A percentile compares a stretch with the other conserved stretches of the same genome.
These are phyloP conservation scores for Pezicula neosporulosa DNA, from an alignment of 2,329 filamentous ascomycete species.

Conservation along the genomic window DNA sequence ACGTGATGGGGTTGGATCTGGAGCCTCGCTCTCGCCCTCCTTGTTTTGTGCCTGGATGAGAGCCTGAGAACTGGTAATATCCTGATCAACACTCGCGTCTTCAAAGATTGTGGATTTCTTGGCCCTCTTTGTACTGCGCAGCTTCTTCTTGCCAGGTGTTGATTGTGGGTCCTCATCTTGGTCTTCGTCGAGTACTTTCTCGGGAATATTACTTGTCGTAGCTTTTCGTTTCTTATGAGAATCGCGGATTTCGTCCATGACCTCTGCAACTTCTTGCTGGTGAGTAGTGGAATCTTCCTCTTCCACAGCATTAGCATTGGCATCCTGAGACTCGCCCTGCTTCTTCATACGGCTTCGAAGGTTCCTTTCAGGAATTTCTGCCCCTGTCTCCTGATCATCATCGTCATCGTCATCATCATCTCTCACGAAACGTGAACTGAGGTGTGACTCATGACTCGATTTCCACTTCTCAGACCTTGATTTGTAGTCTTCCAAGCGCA, in stretches of 20 bases:
- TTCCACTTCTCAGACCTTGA: background rate
- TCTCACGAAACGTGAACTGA: slow-evolving; percentile 14
- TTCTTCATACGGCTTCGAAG: slow-evolving; percentile 12
- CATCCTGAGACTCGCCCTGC: slow-evolving; percentile 9
- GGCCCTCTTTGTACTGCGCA: background rate
- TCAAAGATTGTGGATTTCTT: background rate
- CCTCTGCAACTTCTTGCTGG: background rate
- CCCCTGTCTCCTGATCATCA: background rate
- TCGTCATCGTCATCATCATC: slow-evolving; percentile 3
- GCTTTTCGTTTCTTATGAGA: background rate
- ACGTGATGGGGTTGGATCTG: no score
- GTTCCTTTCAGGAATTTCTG: slow-evolving; percentile 3
- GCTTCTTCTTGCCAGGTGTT: background rate
- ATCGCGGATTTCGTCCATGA: background rate
- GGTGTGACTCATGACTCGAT: background rate
- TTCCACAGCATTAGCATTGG: background rate
- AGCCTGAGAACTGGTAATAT: no score
- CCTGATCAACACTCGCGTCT: no score
- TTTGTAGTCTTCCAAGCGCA: background rate
- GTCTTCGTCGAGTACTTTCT: background rate
- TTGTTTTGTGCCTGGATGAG: no score
- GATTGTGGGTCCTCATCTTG: background rate
- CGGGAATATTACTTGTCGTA: background rate
- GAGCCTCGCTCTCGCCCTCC: no score
- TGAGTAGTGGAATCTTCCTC: background rate